Conservation (phyloP, 805 yeast species). For the Saccharomycopsis fibuligera region DNA sequence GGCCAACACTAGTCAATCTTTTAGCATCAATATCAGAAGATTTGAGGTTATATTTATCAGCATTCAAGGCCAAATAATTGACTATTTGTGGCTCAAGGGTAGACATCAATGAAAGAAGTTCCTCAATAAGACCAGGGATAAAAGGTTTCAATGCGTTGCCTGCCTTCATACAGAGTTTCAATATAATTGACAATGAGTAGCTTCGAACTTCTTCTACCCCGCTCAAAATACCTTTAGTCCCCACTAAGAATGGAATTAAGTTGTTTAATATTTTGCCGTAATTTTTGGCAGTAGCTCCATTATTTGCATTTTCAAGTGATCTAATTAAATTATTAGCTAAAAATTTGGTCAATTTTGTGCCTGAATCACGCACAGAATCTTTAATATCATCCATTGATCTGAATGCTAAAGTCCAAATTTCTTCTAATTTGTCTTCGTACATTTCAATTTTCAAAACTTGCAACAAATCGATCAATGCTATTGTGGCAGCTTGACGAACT, state of each 20-base stretch:
- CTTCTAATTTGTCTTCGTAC: slow-evolving; percentile 49
- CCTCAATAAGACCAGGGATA: slow-evolving; percentile 61
- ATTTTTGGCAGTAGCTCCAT: background rate
- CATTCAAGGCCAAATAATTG: slow-evolving; percentile 80
- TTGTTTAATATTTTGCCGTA: slow-evolving; percentile 32
- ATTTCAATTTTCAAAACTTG: slow-evolving; percentile 42
- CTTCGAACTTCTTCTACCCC: slow-evolving; percentile 79
- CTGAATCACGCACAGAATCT: slow-evolving; percentile 84
- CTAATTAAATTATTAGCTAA: slow-evolving; percentile 59
- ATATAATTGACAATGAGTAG: slow-evolving; percentile 70
- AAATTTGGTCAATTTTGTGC: slow-evolving; percentile 57
- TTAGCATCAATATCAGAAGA: slow-evolving; percentile 70
- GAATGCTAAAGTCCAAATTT: slow-evolving; percentile 83
- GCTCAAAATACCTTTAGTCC: slow-evolving; percentile 70
- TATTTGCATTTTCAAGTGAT: slow-evolving; percentile 40
- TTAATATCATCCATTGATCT: slow-evolving; percentile 90
- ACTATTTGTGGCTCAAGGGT: slow-evolving; percentile 87
- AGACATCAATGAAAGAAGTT: slow-evolving; percentile 67
- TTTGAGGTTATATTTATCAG: slow-evolving; percentile 76
- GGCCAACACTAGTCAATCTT: slow-evolving; percentile 63
- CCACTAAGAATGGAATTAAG: slow-evolving; percentile 73
- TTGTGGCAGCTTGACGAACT: slow-evolving; percentile 78
- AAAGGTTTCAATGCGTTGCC: slow-evolving; percentile 54
- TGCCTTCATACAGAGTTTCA: slow-evolving; percentile 60
- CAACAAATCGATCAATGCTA: slow-evolving; percentile 64